These are phyloP conservation scores for Chalciporus sp. DNA, from an alignment of 1,284 basidiomycete species.

Conservation along the genomic window DNA sequence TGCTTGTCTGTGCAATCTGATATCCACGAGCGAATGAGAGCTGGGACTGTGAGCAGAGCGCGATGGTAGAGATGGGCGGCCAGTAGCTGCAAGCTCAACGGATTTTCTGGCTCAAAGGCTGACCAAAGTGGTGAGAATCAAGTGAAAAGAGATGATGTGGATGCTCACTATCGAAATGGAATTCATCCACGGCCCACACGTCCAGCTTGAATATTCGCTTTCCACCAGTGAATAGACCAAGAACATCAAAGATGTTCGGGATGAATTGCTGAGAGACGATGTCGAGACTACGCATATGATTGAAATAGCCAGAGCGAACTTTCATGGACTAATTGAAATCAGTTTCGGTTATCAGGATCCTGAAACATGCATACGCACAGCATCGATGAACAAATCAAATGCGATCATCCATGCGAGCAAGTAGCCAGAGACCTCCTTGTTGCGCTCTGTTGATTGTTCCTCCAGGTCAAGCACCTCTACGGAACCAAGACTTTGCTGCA, in stretches of 20 bases:
- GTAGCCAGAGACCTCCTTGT: constrained; percentile 53
- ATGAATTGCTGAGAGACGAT: constrained; percentile 72
- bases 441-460: constrained; percentile 25
- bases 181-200: constrained; percentile 86
- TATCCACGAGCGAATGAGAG: constrained; percentile 85
- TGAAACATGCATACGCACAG: constrained; percentile 53
- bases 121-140: neutral
- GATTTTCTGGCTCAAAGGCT: constrained; percentile 66
- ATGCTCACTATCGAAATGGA: constrained; percentile 75
- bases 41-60: constrained; percentile 79
- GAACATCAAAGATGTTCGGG: constrained; percentile 72
- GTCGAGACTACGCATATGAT: constrained; percentile 76
- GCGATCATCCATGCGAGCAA: constrained; percentile 91
- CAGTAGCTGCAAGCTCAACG: constrained; percentile 67
- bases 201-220: constrained; percentile 74
- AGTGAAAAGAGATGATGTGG: neutral
- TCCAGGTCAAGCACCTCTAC: constrained; percentile 42
- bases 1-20: constrained; percentile 89
- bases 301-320: constrained; percentile 81
- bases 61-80: constrained; percentile 91
- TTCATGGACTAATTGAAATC: constrained; percentile 64
- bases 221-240: constrained; percentile 64
- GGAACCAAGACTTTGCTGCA: constrained; percentile 49
- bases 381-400: constrained; percentile 86
- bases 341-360: neutral